These are phyloP conservation scores for Penicillium parvum DNA, from an alignment of 495 filamentous ascomycete species.

Conservation along the genomic window DNA sequence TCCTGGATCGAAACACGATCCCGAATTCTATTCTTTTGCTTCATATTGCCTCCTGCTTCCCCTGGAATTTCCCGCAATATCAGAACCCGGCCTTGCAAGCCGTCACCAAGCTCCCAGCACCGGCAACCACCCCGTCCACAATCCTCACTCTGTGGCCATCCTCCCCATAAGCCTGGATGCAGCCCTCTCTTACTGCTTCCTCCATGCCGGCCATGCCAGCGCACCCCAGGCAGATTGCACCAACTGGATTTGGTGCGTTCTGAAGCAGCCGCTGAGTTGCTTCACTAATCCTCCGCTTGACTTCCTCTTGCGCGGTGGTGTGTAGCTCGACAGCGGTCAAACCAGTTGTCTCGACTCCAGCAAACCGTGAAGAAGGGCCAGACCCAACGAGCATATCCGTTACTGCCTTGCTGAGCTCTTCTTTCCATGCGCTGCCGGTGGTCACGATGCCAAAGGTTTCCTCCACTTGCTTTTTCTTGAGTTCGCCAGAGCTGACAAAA, in stretches of 20 bases:
- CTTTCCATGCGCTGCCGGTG: constrained; percentile 80
- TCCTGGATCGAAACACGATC: no score
- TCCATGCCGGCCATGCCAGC: constrained; percentile 93
- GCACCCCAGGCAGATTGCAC: constrained; percentile 65
- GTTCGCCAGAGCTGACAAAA: constrained; percentile 20
- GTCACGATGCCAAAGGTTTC: constrained; percentile 83
- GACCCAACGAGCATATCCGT: constrained; percentile 38
- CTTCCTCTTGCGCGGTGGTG: constrained; percentile 56
- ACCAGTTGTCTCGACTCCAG: constrained; percentile 79
- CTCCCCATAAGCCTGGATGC: constrained; percentile 58
- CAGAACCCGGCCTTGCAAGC: constrained; percentile 38
- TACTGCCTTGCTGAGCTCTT: constrained; percentile 61
- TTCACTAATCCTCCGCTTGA: constrained; percentile 60
- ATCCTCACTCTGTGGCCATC: constrained; percentile 60
- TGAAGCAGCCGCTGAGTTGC: constrained; percentile 63
- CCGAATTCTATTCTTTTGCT: no score
- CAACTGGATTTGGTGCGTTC: constrained; percentile 36
- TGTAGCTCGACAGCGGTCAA: constrained; percentile 80
- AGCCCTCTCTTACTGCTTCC: constrained; percentile 67
- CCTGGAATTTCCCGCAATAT: no score
- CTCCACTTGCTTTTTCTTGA: constrained; percentile 30
- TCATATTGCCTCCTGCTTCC: no score
- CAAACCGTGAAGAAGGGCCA: constrained; percentile 49
- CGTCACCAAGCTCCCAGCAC: constrained; percentile 59
- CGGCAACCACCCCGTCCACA: constrained; percentile 81